Evolutionary conservation across 352 stramenopile genomes (phyloP).

Genomic region (Saprolegnia diclina): DNA sequence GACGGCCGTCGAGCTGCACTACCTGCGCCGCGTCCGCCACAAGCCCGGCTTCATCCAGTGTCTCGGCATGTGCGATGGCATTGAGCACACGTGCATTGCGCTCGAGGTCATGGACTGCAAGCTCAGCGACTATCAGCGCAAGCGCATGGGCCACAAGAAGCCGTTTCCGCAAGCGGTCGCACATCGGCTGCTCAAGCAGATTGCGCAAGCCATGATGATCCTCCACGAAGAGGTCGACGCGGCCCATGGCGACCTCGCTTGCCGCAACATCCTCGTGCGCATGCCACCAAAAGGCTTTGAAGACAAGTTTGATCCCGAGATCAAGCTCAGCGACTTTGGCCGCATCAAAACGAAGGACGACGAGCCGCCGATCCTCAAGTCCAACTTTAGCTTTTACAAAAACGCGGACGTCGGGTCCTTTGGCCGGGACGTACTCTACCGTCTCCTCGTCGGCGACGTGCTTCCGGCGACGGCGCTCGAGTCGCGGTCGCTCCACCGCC

Average conservation of each 20-base stretch:
- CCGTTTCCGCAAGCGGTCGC: slow-evolving; percentile 15
- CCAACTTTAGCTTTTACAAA: slow-evolving; percentile 76
- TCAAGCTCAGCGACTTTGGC: slow-evolving; percentile 81
- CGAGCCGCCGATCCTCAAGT: slow-evolving; percentile 66
- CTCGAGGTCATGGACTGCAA: slow-evolving; percentile 87
- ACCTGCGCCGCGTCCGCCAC: slow-evolving; percentile 68
- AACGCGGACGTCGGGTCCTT: slow-evolving; percentile 78
- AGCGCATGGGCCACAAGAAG: slow-evolving; percentile 40
- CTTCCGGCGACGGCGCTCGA: slow-evolving; percentile 64
- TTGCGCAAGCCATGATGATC: slow-evolving; percentile 67
- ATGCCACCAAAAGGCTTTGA: slow-evolving; percentile 76
- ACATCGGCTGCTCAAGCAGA: slow-evolving; percentile 49
- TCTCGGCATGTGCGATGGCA: slow-evolving; percentile 71
- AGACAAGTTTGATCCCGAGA: slow-evolving; percentile 68
- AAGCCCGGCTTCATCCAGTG: slow-evolving; percentile 75
- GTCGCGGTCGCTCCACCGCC: slow-evolving; percentile 65
- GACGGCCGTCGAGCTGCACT: slow-evolving; percentile 70
- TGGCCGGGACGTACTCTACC: slow-evolving; percentile 70
- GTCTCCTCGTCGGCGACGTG: slow-evolving; percentile 71
- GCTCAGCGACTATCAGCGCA: slow-evolving; percentile 74
- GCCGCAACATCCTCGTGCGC: slow-evolving; percentile 78
- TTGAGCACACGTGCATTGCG: slow-evolving; percentile 81
- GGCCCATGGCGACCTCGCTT: slow-evolving; percentile 74
- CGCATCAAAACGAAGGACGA: slow-evolving; percentile 61
- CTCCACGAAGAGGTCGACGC: slow-evolving; percentile 78